Evolutionary conservation across 73 alveolate genomes (phyloP).

Genomic region (Effrenium voratum): DNA sequence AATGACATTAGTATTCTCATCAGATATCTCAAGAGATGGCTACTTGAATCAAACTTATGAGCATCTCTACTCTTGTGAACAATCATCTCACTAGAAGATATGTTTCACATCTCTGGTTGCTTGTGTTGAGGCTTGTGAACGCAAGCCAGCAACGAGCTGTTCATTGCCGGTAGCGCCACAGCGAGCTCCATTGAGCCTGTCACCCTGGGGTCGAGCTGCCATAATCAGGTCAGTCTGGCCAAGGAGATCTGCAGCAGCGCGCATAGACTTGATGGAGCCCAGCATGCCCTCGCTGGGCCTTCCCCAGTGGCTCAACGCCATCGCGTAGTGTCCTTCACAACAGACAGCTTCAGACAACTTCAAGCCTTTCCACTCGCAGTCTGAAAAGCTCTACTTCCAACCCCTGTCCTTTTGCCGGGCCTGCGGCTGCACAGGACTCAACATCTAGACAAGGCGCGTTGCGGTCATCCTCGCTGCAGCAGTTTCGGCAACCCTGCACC

Average conservation of each 20-base stretch:
- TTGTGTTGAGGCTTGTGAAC: too few relatives aligned
- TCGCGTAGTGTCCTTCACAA: constrained; percentile 41
- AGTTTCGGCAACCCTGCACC: constrained; percentile 61
- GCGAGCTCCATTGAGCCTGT: too few relatives aligned
- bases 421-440: constrained; percentile 65
- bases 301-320: constrained; percentile 93
- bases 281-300: constrained; percentile 89
- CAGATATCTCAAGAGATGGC: too few relatives aligned
- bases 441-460: constrained; percentile 70
- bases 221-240: constrained; percentile 49
- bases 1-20: too few relatives aligned
- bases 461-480: constrained; percentile 46
- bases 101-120: too few relatives aligned
- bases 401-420: constrained; percentile 39
- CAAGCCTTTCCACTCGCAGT: background rate
- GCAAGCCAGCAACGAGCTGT: too few relatives aligned
- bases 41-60: too few relatives aligned
- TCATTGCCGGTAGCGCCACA: too few relatives aligned
- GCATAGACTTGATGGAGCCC: constrained; percentile 88
- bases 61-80: too few relatives aligned
- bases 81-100: too few relatives aligned
- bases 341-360: background rate
- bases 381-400: background rate
- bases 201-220: too few relatives aligned
- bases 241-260: constrained; percentile 86